Evolutionary conservation across 139 green algal genomes (phyloP).

Genomic region (Coccomyxa sp.): DNA sequence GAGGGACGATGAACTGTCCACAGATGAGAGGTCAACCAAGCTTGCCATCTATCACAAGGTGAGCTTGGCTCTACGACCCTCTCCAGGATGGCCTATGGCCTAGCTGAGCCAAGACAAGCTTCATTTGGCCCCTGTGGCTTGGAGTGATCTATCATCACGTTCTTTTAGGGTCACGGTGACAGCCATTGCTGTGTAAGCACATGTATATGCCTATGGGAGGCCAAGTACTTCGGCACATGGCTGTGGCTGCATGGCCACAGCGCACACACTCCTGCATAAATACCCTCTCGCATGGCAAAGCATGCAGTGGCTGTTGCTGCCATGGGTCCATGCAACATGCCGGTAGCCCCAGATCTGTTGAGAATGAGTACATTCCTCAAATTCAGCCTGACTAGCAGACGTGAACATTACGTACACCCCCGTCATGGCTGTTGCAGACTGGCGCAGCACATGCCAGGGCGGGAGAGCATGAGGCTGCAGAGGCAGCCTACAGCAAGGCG

Average conservation of each 20-base stretch:
- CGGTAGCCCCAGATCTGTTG: not conserved
- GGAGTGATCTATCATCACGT: no score
- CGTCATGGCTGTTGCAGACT: conserved; percentile 4
- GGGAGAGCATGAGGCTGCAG: conserved; percentile 12
- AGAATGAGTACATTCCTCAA: not conserved
- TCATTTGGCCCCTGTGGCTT: no score
- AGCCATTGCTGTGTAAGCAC: no score
- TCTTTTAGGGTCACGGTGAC: no score
- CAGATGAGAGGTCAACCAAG: conserved; percentile 6
- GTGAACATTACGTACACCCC: not conserved
- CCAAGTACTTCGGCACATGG: no score
- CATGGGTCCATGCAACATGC: no score
- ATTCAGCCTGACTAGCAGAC: not conserved
- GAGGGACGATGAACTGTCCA: not conserved
- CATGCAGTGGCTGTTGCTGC: not conserved
- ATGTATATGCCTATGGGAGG: no score
- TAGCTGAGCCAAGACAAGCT: no score
- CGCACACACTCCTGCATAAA: no score
- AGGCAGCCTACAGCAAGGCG: conserved; percentile 7
- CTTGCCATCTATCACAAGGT: conserved; percentile 11
- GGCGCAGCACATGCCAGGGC: not conserved
- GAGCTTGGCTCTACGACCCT: not conserved
- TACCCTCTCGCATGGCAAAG: no score
- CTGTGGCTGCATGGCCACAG: no score
- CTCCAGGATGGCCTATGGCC: no score